Evolutionary conservation across 345 rosid genomes (phyloP), one percentile per base, ranked within the genome.

Genomic region (Lenwebbia sp.): DNA sequence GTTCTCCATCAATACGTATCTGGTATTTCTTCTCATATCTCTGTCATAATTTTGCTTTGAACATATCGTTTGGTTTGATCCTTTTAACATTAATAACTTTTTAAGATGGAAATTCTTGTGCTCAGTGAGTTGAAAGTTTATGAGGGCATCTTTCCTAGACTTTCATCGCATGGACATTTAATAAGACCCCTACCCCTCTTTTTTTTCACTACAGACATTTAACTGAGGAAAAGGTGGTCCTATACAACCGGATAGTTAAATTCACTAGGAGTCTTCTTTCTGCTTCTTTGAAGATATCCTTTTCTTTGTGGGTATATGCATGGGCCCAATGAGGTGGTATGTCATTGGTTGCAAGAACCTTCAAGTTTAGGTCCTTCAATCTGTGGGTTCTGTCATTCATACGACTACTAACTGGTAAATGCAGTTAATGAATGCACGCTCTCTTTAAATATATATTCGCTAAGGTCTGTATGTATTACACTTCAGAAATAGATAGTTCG

Each of bases 1-100:
- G 96, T 84, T 83, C 60, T 88, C 88, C 55, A 58, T 78, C 83
- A 65, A 55, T 25, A 49, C 19, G 7, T 83, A 37, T 26, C 54
- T 37, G 74, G 49, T 82, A 53, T 84, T 84, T 41, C 26, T 84
- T 17, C 3, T 21, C 41, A n/a, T 17, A 52, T 50, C 54, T 82
- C 9, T 50, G 13, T 51, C 13, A n/a, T 21, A 82, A 15, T 52
- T 82, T 82, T 52, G 84, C 26, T 52, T 17, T 52, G 84, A n/a
- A 50, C 56, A 52, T 51, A 23, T 82, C 4, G 4, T 52, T 82
- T 47, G 17, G 44, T 33, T 65, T 65, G 78, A 65, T 33, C 25
- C 44, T 33, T 62, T 65, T 25, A 17, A 33, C 78, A 65, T 65
- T 17, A 33, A 33, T 33, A 65, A 65, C 13, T 21, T 33, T 17